Percentiles rank a stretch among this genome's conserved stretches.
These are phyloP conservation scores for Xylaria castorea DNA, from an alignment of 495 filamentous ascomycete species.

Conservation along the genomic window DNA sequence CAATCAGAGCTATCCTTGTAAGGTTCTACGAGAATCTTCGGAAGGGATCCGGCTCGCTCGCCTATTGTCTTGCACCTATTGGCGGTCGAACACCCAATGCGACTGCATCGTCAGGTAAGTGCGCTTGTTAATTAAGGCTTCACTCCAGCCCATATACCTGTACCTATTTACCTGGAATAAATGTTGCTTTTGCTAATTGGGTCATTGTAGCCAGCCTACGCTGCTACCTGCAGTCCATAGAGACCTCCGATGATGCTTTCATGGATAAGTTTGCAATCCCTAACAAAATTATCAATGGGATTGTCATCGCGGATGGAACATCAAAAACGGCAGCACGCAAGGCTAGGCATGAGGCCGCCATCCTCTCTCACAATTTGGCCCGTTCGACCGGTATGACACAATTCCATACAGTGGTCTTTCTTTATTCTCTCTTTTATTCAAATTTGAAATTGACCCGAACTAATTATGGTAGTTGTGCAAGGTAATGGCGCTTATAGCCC, in stretches of 20 bases:
- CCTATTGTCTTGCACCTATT: background rate
- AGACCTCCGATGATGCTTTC: slow-evolving; percentile 5
- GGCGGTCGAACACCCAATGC: background rate
- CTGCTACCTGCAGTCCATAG: background rate
- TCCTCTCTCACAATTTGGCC: background rate
- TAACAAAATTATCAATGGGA: slow-evolving; percentile 25
- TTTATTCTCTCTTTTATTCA: background rate
- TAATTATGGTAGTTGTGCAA: background rate
- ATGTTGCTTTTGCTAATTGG: background rate
- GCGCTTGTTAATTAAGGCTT: background rate
- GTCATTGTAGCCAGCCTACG: background rate
- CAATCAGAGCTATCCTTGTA: slow-evolving; percentile 17
- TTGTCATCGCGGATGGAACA: slow-evolving; percentile 34
- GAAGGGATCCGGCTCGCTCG: background rate
- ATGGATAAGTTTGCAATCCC: slow-evolving; percentile 27
- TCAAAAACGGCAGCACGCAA: slow-evolving; percentile 16
- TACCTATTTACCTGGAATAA: background rate
- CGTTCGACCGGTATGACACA: background rate
- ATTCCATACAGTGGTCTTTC: background rate
- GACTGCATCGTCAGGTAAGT: background rate
- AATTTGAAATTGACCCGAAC: background rate
- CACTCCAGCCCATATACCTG: background rate
- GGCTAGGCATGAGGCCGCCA: background rate
- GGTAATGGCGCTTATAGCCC: background rate
- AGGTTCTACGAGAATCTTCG: background rate